phyloP scores from a whole-genome alignment of 164 flowering plant species.

The Chloranthus sessilifolius region DNA sequence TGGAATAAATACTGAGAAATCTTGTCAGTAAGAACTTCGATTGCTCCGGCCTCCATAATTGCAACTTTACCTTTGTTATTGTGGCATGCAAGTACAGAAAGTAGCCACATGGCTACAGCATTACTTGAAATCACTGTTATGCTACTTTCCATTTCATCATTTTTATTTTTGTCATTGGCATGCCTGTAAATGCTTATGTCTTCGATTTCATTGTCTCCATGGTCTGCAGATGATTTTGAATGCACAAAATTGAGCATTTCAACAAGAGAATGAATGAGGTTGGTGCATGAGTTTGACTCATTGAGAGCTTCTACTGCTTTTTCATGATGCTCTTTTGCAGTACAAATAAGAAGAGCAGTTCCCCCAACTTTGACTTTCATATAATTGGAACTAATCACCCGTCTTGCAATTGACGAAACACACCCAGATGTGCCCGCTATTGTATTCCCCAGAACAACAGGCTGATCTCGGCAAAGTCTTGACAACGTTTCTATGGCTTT shows the following conservation, averaged over 20 bases:
- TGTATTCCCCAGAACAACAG: slow-evolving; percentile 54
- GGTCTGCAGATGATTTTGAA: slow-evolving; percentile 20
- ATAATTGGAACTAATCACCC: slow-evolving; percentile 58
- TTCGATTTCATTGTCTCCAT: slow-evolving; percentile 22
- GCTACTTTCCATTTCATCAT: slow-evolving; percentile 29
- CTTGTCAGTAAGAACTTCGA: slow-evolving; percentile 84
- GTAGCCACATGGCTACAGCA: slow-evolving; percentile 72
- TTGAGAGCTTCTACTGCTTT: slow-evolving; percentile 65
- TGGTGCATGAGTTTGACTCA: slow-evolving; percentile 39
- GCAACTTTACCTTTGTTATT: slow-evolving; percentile 59
- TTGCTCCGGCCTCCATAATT: slow-evolving; percentile 89
- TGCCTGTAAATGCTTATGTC: slow-evolving; percentile 58
- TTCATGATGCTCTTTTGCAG: slow-evolving; percentile 71
- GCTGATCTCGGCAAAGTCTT: slow-evolving; percentile 66
- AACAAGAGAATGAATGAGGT: slow-evolving; percentile 82
- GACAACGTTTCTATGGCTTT: slow-evolving; percentile 86
- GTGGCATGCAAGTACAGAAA: slow-evolving; percentile 73
- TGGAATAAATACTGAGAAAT: slow-evolving; percentile 46
- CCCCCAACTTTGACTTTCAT: slow-evolving; percentile 81
- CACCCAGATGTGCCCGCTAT: slow-evolving; percentile 59
- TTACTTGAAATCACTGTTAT: slow-evolving; percentile 54
- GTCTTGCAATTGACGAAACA: slow-evolving; percentile 58
- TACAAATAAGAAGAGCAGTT: slow-evolving; percentile 83
- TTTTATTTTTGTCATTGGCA: slow-evolving; percentile 31
- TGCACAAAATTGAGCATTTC: slow-evolving; percentile 43